Evolutionary conservation across 2,329 filamentous ascomycete genomes (phyloP).

Genomic region (Cladosporium phlei): DNA sequence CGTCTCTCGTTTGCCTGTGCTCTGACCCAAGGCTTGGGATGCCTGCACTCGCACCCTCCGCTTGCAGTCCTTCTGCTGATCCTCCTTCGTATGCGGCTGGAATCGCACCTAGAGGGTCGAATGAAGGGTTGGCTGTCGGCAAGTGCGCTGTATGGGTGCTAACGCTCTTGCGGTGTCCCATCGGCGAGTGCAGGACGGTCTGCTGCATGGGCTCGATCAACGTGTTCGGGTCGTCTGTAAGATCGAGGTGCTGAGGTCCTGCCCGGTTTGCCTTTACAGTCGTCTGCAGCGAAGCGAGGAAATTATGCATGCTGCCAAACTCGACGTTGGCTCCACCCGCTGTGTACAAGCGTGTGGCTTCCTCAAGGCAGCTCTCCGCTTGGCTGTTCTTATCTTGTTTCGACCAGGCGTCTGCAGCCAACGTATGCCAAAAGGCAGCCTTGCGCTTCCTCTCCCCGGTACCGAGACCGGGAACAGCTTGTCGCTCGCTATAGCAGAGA

Average conservation of each 20-base stretch:
- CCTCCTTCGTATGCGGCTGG: slow-evolving; percentile 23
- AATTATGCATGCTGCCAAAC: slow-evolving; percentile 53
- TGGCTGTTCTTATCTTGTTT: slow-evolving; percentile 70
- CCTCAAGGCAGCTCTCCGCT: slow-evolving; percentile 70
- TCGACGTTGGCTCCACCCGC: slow-evolving; percentile 25
- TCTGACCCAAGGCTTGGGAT: slow-evolving; percentile 20
- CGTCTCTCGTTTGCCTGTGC: slow-evolving; percentile 24
- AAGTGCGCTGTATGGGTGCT: slow-evolving; percentile 29
- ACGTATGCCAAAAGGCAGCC: slow-evolving; percentile 80
- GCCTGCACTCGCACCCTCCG: slow-evolving; percentile 16
- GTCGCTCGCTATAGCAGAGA: slow-evolving; percentile 73
- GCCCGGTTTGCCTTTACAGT: slow-evolving; percentile 48
- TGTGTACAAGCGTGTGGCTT: slow-evolving; percentile 55
- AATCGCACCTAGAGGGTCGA: slow-evolving; percentile 32
- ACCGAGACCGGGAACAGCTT: slow-evolving; percentile 58
- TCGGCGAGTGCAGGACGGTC: slow-evolving; percentile 22
- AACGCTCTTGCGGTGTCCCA: slow-evolving; percentile 41
- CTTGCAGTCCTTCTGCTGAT: slow-evolving; percentile 17
- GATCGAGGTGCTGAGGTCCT: slow-evolving; percentile 32
- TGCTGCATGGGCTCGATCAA: slow-evolving; percentile 31
- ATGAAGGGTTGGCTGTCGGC: slow-evolving; percentile 18
- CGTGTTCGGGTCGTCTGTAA: slow-evolving; percentile 35
- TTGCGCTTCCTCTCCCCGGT: slow-evolving; percentile 75
- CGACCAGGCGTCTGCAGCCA: slow-evolving; percentile 81
- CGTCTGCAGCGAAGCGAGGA: slow-evolving; percentile 64